A percentile compares a stretch with the other conserved stretches of the same genome.
These are phyloP conservation scores for Pseudogymnoascus sp. DNA, from an alignment of 2,329 filamentous ascomycete species.

Conservation along the genomic window DNA sequence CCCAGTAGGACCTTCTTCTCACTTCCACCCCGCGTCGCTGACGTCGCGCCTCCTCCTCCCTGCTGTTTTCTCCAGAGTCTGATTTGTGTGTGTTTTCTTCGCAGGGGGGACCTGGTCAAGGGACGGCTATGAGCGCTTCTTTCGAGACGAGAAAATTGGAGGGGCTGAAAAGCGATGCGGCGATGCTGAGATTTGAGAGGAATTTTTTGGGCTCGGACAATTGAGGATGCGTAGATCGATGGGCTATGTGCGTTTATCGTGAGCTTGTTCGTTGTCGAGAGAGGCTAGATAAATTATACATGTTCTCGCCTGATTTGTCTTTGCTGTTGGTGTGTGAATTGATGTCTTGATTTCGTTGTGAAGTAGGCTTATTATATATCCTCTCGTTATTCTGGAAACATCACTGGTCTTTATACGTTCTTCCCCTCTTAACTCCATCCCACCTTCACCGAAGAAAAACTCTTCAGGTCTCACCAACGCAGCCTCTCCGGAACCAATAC, in stretches of 20 bases:
- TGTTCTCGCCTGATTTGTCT: neutral
- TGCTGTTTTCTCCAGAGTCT: conserved; percentile 4
- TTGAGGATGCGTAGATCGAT: conserved; percentile 6
- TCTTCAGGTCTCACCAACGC: neutral
- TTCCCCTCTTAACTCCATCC: too few relatives aligned
- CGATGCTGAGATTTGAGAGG: neutral
- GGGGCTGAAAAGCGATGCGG: neutral
- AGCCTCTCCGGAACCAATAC: neutral
- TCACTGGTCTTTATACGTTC: neutral
- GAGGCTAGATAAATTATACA: conserved; percentile 6
- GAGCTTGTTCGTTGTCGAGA: conserved; percentile 1
- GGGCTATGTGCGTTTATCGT: conserved; percentile 6
- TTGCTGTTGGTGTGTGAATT: neutral
- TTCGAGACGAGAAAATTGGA: neutral
- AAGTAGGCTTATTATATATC: neutral
- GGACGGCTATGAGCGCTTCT: neutral
- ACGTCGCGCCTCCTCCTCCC: neutral
- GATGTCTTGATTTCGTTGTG: neutral
- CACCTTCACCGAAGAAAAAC: neutral
- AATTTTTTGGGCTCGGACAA: neutral
- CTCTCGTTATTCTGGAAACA: neutral
- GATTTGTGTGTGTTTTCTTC: conserved; percentile 7
- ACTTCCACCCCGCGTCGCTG: conserved; percentile 3
- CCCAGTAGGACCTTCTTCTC: conserved; percentile 25
- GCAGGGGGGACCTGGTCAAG: conserved; percentile 4